Evolutionary conservation across 768 basidiomycete genomes (phyloP), one percentile per base, ranked within the genome.

Genomic region (Boletus rubropictus): DNA sequence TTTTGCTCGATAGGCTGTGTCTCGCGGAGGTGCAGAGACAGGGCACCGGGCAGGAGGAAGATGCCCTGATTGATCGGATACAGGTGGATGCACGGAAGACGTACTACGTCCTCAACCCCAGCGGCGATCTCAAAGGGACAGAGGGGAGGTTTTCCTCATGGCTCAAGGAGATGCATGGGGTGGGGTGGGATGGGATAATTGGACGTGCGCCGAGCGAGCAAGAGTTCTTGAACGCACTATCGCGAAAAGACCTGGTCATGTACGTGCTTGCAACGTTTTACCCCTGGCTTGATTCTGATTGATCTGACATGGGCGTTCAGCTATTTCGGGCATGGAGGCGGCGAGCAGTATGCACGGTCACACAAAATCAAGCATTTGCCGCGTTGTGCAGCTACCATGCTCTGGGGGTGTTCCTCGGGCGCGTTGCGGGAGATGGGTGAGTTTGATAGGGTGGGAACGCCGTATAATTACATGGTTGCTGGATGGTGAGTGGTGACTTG

Each of bases 371-470:
- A 89, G 7, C 78, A 84, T 49, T 73, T 98, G 28, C 77, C 79
- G 1, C 74, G 76, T n/a, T 98, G 96, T 62, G 94, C 96, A 7
- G 85, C 86, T 12, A 87, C 89, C 1, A 93, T 98, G 90, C 77
- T 99, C 3, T 99, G 95, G 96, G 96, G 96, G 1, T 99, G 96
- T 72, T 99, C 96, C 0, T 97, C 94, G 0, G 96, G 95, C 9
- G 69, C 79, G 1, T 65, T 99, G 52, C 76, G 78, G 46, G 89
- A 95, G 39, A 89, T 90, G 81, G 96, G 96, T 4, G 91, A 96
- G 54, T 94, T 93, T 58, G 96, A 98, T 59, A 76, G 89, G 9
- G 77, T 80, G 12, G 96, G 96, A 17, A 97, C 91, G 12, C 91
- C 96, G 1, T 84, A 89, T 64, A 84, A 91, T 56, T 99, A 99